These are phyloP conservation scores for Pichia sp. DNA, from an alignment of 1,139 yeast genomes.

Conservation along the genomic window DNA sequence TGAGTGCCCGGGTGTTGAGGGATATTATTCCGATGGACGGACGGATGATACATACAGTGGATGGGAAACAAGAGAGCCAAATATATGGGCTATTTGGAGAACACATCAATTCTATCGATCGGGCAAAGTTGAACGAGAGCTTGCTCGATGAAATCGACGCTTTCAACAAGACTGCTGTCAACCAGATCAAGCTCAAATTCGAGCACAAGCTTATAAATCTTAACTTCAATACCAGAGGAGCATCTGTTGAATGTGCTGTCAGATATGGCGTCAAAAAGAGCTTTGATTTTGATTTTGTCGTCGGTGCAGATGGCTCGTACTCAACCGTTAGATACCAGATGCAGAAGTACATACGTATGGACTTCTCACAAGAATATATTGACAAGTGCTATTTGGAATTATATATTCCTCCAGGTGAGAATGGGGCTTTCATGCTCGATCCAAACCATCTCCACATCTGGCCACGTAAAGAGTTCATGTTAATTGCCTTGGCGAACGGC, in stretches of 20 bases:
- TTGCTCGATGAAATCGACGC: constrained; percentile 59
- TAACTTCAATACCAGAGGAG: constrained; percentile 13
- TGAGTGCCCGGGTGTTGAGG: constrained; percentile 53
- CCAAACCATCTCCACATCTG: constrained; percentile 86
- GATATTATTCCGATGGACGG: constrained; percentile 82
- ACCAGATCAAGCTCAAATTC: constrained; percentile 47
- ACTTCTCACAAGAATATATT: constrained; percentile 69
- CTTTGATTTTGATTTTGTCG: constrained; percentile 44
- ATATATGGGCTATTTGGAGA: constrained; percentile 82
- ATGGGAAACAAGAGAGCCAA: constrained; percentile 66
- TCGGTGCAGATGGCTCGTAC: constrained; percentile 88
- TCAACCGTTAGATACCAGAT: constrained; percentile 69
- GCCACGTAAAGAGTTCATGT: constrained; percentile 86
- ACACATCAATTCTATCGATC: constrained; percentile 78
- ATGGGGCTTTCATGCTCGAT: constrained; percentile 46
- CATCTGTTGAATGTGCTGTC: constrained; percentile 9
- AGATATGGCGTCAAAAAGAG: not conserved
- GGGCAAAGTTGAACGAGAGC: constrained; percentile 61
- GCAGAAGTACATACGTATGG: constrained; percentile 65
- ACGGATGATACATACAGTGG: constrained; percentile 75
- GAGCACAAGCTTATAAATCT: constrained; percentile 47
- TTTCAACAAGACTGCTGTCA: constrained; percentile 28
- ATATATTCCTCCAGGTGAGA: constrained; percentile 56
- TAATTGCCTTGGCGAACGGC: constrained; percentile 79
- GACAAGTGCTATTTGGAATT: constrained; percentile 83